These are phyloP conservation scores for Chiua virens DNA, from an alignment of 768 basidiomycete genomes.

Conservation along the genomic window DNA sequence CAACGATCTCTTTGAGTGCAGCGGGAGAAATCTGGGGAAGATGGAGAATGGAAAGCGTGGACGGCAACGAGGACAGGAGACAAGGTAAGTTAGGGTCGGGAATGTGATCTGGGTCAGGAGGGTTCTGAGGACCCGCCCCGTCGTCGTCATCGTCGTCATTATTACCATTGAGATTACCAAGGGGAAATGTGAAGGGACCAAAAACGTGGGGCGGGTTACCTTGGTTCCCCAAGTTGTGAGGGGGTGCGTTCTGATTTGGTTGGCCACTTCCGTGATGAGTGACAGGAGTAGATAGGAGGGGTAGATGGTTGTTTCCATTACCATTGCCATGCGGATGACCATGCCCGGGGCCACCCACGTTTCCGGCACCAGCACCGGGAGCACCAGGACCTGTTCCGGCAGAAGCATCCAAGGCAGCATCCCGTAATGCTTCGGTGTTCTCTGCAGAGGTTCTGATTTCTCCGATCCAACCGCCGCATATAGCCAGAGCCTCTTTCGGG, in stretches of 20 bases:
- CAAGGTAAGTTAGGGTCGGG: constrained; percentile 22
- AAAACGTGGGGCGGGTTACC: not conserved
- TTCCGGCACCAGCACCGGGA: no score
- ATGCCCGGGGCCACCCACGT: no score
- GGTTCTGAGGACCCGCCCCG: no score
- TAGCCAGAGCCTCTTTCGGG: constrained; percentile 30
- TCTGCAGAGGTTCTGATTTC: constrained; percentile 30
- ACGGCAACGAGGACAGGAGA: constrained; percentile 32
- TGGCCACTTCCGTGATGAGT: no score
- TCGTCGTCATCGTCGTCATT: no score
- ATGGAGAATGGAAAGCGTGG: constrained; percentile 32
- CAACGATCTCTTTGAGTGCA: constrained; percentile 21
- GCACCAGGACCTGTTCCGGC: no score
- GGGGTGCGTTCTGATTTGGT: no score
- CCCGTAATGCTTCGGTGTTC: no score
- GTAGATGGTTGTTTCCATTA: constrained; percentile 5
- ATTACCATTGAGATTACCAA: constrained; percentile 2
- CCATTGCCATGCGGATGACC: not conserved
- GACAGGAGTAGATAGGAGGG: constrained; percentile 13
- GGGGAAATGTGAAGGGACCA: not conserved
- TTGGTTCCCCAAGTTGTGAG: no score
- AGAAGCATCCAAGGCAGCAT: not conserved
- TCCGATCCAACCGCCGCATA: constrained; percentile 34
- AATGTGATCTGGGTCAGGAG: constrained; percentile 9
- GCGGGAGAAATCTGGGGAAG: constrained; percentile 23